These are phyloP conservation scores for Aspergillus ochraceus DNA, from an alignment of 2,329 filamentous ascomycete species.

Conservation along the genomic window DNA sequence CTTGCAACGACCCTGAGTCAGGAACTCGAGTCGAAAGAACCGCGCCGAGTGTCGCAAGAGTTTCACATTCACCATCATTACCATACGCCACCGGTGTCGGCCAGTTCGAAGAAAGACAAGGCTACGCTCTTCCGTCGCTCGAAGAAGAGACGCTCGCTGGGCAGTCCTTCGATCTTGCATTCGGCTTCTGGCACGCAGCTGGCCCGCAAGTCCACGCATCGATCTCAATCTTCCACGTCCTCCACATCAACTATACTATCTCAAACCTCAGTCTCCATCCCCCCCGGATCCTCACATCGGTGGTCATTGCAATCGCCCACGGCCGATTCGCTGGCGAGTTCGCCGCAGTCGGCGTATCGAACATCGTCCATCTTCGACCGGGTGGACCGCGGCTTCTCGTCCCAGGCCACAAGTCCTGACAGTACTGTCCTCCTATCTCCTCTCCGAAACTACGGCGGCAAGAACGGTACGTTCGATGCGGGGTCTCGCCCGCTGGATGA, in stretches of 20 bases:
- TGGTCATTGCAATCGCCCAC: conserved; percentile 44
- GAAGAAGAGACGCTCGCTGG: conserved; percentile 70
- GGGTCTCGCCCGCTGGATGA: conserved; percentile 46
- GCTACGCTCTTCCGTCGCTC: conserved; percentile 53
- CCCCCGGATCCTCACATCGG: conserved; percentile 42
- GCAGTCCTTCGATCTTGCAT: conserved; percentile 54
- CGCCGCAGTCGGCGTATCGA: conserved; percentile 72
- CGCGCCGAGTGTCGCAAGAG: conserved; percentile 63
- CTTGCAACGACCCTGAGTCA: conserved; percentile 63
- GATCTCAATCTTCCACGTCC: conserved; percentile 41
- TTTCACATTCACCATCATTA: conserved; percentile 95
- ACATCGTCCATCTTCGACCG: conserved; percentile 78
- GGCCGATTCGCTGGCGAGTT: conserved; percentile 71
- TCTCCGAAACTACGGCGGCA: conserved; percentile 61
- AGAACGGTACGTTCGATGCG: conserved; percentile 58
- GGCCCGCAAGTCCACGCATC: conserved; percentile 34
- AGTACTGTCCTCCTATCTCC: conserved; percentile 68
- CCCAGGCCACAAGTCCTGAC: conserved; percentile 77
- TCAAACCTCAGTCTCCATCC: conserved; percentile 60
- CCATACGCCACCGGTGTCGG: conserved; percentile 63
- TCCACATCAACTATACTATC: conserved; percentile 63
- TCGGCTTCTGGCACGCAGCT: conserved; percentile 29
- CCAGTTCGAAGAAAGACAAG: conserved; percentile 55
- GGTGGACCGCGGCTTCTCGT: conserved; percentile 61
- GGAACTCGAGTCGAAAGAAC: conserved; percentile 63